phyloP scores from a whole-genome alignment of 169 alveolate species.

The Haemoproteus tartakovskyi region DNA sequence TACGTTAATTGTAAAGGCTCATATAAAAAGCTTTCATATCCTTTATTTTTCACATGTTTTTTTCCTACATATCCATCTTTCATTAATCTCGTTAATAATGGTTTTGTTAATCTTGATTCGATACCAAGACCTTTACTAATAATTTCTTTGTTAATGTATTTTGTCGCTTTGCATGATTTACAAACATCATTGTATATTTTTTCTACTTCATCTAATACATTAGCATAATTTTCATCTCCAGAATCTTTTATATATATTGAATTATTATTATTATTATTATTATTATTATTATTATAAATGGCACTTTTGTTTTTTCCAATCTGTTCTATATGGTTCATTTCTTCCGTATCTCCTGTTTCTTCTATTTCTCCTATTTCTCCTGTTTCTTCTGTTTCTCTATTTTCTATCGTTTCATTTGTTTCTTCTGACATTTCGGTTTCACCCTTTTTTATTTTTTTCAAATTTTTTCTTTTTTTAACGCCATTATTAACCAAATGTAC shows the following conservation, averaged over 20 bases:
- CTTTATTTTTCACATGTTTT: slow-evolving; percentile 37
- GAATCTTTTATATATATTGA: too few species aligned
- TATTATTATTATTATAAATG: not conserved
- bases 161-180: slow-evolving; percentile 23
- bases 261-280: not conserved
- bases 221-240: too few species aligned
- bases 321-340: not conserved
- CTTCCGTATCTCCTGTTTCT: too few species aligned
- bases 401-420: slow-evolving; percentile 11
- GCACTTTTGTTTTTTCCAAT: not conserved
- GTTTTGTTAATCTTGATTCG: slow-evolving; percentile 31
- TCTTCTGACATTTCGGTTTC: not conserved
- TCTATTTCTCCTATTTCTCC: not conserved
- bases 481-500: too few species aligned
- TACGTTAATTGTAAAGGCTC: slow-evolving; percentile 16
- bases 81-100: slow-evolving; percentile 37
- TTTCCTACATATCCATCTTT: slow-evolving; percentile 32
- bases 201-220: too few species aligned
- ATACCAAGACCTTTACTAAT: slow-evolving; percentile 48
- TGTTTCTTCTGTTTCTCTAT: not conserved
- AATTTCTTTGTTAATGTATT: slow-evolving; percentile 44
- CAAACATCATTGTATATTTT: slow-evolving; percentile 44
- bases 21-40: slow-evolving; percentile 52
- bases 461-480: not conserved
- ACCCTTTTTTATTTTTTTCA: not conserved